These are phyloP conservation scores for Mycena capillaripes DNA, from an alignment of 768 basidiomycete genomes.

Conservation along the genomic window DNA sequence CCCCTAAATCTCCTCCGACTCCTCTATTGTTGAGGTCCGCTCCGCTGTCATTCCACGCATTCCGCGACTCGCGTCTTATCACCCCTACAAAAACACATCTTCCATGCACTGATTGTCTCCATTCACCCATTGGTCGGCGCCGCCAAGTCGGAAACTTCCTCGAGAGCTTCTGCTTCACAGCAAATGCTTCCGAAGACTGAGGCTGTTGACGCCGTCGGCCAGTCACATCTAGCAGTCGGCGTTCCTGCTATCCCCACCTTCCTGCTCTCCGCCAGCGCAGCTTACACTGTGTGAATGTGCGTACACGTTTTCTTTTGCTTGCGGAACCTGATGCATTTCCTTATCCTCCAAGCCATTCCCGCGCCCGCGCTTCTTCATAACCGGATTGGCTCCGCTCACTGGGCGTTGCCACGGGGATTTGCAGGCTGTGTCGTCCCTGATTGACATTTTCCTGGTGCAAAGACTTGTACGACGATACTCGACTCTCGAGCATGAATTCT, in stretches of 20 bases:
- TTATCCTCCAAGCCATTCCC: neutral
- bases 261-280: neutral
- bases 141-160: neutral
- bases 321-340: neutral
- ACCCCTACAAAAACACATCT: neutral
- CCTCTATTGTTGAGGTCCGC: neutral
- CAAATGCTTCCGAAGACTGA: neutral
- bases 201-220: neutral
- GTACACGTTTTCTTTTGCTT: neutral
- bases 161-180: too few relatives aligned
- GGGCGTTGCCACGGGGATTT: neutral
- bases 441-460: neutral
- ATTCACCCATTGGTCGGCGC: neutral
- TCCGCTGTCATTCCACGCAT: neutral
- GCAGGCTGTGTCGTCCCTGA: neutral
- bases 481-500: slow-evolving; percentile 1
- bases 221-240: neutral
- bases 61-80: slow-evolving; percentile 3
- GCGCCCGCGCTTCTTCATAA: neutral
- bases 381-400: neutral
- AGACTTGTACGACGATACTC: slow-evolving; percentile 3
- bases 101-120: neutral
- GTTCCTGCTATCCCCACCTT: slow-evolving; percentile 4
- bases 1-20: neutral
- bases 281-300: neutral